phyloP scores from a whole-genome alignment of 495 filamentous ascomycete genomes.

The Penicillium psychrofluorescens region DNA sequence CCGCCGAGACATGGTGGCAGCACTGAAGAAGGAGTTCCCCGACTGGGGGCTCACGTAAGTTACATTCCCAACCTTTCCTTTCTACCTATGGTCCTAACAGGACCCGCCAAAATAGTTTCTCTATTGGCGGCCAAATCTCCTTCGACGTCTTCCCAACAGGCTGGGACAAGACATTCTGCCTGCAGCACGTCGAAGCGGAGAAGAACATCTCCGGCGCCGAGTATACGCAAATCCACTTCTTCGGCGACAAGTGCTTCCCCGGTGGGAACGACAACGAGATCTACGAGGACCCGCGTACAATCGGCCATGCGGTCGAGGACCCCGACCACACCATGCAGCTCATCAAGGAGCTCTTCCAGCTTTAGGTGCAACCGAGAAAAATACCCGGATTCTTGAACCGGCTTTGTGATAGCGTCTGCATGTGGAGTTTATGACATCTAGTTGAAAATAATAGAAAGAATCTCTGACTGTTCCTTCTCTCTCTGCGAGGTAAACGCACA shows the following conservation, averaged over 20 bases:
- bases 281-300: conserved; percentile 68
- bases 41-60: conserved; percentile 80
- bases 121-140: conserved; percentile 92
- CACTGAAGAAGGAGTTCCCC: conserved; percentile 71
- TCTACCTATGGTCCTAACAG: too few species aligned
- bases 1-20: conserved; percentile 61
- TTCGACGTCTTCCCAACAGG: conserved; percentile 96
- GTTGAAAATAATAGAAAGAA: background rate
- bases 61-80: background rate
- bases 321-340: conserved; percentile 75
- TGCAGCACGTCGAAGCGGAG: conserved; percentile 79
- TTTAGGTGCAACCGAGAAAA: conserved; percentile 34
- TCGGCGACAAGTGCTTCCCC: conserved; percentile 84
- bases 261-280: conserved; percentile 98
- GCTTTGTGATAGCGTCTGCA: background rate
- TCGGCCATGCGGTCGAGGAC: conserved; percentile 72
- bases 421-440: conserved; percentile 1
- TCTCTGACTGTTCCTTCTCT: too few species aligned
- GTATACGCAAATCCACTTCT: conserved; percentile 92
- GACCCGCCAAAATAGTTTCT: conserved; percentile 50
- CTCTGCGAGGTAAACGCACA: too few species aligned
- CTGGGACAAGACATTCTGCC: conserved; percentile 99
- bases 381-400: too few species aligned
- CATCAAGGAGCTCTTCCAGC: conserved; percentile 70
- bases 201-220: conserved; percentile 64